Evolutionary conservation across 2,329 filamentous ascomycete species (phyloP), one percentile per base, ranked within the genome.

Genomic region (Delphinella strobiligena): DNA sequence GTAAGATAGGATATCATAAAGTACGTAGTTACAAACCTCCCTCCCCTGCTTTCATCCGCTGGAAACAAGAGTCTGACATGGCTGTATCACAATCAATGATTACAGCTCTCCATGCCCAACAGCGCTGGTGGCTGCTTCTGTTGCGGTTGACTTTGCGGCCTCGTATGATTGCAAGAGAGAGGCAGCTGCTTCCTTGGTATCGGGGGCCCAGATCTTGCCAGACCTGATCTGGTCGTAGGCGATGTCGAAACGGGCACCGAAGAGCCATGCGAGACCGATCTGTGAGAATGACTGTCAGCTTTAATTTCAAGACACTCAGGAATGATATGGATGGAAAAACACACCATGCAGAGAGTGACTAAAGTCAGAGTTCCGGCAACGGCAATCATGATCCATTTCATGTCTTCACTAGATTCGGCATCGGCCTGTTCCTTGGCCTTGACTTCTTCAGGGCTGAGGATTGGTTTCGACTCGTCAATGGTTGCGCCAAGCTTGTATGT

Each of bases 221-320:
- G 62, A 58, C 42, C 49, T 68, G 47, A 82, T 50, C 50, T 79
- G 68, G 34, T 67, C 53, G 49, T 73, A 69, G 7, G 79, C 74
- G 45, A 81, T 65, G 58, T 93, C 85, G 60, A 94, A 91, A 42
- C 81, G 74, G 19, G 87, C 87, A 41, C 89, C 88, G 47, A 88
- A 70, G 37, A 82, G 63, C 74, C 78, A 94, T 8, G 89, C 89
- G 30, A 74, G 63, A 39, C 77, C 77, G 49, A 94, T 64, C 88
- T 95, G 51, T 31, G 4, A 11, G 19, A 27, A 19, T 11, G 16
- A 44, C 24, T 33, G 18, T 43, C 19, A 45, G 41, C 19, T 19
- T 11, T n/a, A 29, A 15, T 36, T 12, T 35, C 16, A 4, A n/a
- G 1, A 3, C 17, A 19, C 8, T 29, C 24, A 29, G 15, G 30